Percentiles rank a stretch among this genome's conserved stretches.
Evolutionary conservation across 768 basidiomycete genomes (phyloP).

Genomic region (Russula abietina): DNA sequence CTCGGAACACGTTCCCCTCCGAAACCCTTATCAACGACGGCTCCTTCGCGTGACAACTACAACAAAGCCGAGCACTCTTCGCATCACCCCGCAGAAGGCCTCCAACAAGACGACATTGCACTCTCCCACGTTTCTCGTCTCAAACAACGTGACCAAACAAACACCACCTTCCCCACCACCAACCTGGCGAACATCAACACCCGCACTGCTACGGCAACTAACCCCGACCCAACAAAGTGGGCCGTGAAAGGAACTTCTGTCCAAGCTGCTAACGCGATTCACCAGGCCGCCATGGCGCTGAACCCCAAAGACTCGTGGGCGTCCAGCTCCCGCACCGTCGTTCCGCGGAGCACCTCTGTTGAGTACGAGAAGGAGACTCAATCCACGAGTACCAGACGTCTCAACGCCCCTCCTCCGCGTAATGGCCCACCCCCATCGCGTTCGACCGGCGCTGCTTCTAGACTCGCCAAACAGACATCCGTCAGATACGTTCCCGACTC

Average conservation of each 20-base stretch:
- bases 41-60: slow-evolving; percentile 32
- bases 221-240: slow-evolving; percentile 64
- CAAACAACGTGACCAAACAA: slow-evolving; percentile 40
- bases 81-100: slow-evolving; percentile 38
- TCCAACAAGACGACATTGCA: slow-evolving; percentile 33
- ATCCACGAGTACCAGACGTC: slow-evolving; percentile 48
- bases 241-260: slow-evolving; percentile 78
- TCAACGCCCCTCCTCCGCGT: slow-evolving; percentile 54
- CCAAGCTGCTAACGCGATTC: slow-evolving; percentile 77
- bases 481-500: slow-evolving; percentile 60
- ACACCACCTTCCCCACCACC: slow-evolving; percentile 10
- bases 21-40: slow-evolving; percentile 41
- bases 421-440: slow-evolving; percentile 33
- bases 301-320: slow-evolving; percentile 66
- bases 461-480: slow-evolving; percentile 52
- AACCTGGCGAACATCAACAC: slow-evolving; percentile 28
- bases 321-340: slow-evolving; percentile 40
- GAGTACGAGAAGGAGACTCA: slow-evolving; percentile 69
- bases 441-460: slow-evolving; percentile 26
- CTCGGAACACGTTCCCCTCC: slow-evolving; percentile 53
- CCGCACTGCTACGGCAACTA: slow-evolving; percentile 33
- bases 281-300: slow-evolving; percentile 52
- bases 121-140: slow-evolving; percentile 44
- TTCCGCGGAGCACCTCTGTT: slow-evolving; percentile 72
- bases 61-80: slow-evolving; percentile 33